Evolutionary conservation across 371 early-diverging fungal genomes (phyloP), one percentile per base, ranked within the genome.

Genomic region (Lichtheimia ramosa): DNA sequence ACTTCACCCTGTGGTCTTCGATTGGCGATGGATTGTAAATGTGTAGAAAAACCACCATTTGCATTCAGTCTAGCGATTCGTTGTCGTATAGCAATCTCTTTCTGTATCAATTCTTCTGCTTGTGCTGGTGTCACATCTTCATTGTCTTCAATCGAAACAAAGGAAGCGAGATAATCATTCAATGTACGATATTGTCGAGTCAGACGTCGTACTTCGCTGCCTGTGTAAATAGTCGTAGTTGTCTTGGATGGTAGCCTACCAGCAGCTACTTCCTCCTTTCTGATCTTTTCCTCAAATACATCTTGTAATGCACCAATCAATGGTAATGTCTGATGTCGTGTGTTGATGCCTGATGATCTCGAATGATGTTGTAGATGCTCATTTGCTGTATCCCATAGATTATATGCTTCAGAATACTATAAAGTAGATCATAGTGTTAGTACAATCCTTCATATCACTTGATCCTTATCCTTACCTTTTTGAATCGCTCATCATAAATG

Each of bases 71-170:
- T 62, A 7, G 69, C 63, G 7, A 86, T 71, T 0, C 83, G 75
- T 51, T 77, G 59, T 20, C 78, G 64, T 25, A 86, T 63, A 0
- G 59, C 24, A 0, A 73, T 66, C 28, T 86, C 85, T 39, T 72
- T 63, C 27, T 67, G 61, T 0, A 82, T 74, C 1, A 82, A 62
- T 2, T 25, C 48, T 1, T 84, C 66, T 1, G 78, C 70, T 24
- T 82, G 82, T 21, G 82, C 81, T 3, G 73, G 72, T 0, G 87
- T 79, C 3, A 83, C 64, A 28, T 86, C 86, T 24, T 77, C 75
- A 6, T 58, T 64, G 13, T 86, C 87, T 48, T 87, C 86, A 2
- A 77, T 58, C 8, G 81, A 74, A 15, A 84, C 66, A 66, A 86
- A 89, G 0, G 90, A 85, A 4, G 66, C 62, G 5, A 89, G 63